Base-by-base conservation (phyloP, 148 eudicot genomes). In the Camellia japonica region DNA sequence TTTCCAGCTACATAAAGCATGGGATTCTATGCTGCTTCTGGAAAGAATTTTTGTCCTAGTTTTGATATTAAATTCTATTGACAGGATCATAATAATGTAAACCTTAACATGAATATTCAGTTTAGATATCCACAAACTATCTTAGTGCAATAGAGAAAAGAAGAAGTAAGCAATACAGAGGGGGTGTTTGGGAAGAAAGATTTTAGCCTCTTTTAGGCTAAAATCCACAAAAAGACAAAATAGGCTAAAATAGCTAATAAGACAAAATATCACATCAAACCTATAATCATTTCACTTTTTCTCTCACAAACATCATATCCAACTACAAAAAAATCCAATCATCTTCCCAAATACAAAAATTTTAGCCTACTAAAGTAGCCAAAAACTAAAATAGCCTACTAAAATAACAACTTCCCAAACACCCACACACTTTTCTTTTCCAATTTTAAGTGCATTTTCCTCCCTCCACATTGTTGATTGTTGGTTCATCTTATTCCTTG, bases 401-500 rank as follows among this genome's bases (percentile, higher is more conserved):
- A 23, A 23, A 23, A 23, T 23, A 23, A 23, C 23, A 23, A 23
- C 23, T 23, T 23, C 23, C 23, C 23, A 23, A 23, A 23, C 23
- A 23, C 23, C 0, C 23, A 23, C 23, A 23, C 0, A 23, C 23
- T 59, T 42, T 74, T 16, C 23, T 23, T 23, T 23, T 23, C 23
- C 13, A 41, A 56, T 41, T 30, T 73, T 52, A 12, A 12, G 1
- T 23, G 9, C 56, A 7, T 73, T 47, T 19, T 64, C 56, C 19
- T 49, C 4, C 71, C 44, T 23, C 60, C 71, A 13, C 23, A 15
- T 13, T 63, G 16, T 46, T 47, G 11, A 11, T 76, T 47, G 44
- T 76, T 76, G 70, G 19, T 76, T 76, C 79, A 64, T 19, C 79
- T 76, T 7, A 10, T 14, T 44, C 14, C 56, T 60, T 19, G 9